phyloP scores from a whole-genome alignment of 225 moss, liverwort and hornwort genomes.

The Marchantia paleacea region DNA sequence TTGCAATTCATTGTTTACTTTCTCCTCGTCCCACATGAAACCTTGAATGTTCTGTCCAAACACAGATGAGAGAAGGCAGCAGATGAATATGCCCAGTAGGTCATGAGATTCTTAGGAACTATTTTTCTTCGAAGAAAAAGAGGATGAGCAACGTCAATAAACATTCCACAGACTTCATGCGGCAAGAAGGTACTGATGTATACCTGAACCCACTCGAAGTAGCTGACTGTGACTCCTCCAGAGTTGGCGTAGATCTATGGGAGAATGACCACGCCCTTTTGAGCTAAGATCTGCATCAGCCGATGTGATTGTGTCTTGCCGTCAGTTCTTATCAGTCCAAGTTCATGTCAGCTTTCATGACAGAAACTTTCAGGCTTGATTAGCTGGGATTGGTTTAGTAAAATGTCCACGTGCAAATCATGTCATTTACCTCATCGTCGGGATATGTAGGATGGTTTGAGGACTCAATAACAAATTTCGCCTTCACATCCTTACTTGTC shows the following conservation, averaged over 20 bases:
- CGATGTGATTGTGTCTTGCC: background rate
- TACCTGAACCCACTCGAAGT: conserved; percentile 99
- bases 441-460: conserved; percentile 97
- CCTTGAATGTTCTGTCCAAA: conserved; percentile 80
- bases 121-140: no score
- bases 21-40: conserved; percentile 86
- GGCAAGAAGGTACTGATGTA: background rate
- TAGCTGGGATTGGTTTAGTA: background rate
- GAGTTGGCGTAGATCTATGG: conserved; percentile 93
- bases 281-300: conserved; percentile 62
- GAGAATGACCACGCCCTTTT: conserved; percentile 61
- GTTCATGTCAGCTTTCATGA: no score
- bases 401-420: background rate
- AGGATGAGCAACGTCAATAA: background rate
- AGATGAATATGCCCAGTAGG: no score
- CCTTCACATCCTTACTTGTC: conserved; percentile 67
- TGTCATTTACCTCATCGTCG: conserved; percentile 64
- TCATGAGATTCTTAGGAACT: no score
- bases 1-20: conserved; percentile 74
- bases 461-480: conserved; percentile 88
- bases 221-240: conserved; percentile 97
- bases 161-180: background rate
- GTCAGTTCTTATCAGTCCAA: no score
- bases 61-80: background rate
- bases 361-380: background rate